These are phyloP conservation scores for Lithocarpus polystachyus DNA, from an alignment of 306 rosid species.

Conservation along the genomic window DNA sequence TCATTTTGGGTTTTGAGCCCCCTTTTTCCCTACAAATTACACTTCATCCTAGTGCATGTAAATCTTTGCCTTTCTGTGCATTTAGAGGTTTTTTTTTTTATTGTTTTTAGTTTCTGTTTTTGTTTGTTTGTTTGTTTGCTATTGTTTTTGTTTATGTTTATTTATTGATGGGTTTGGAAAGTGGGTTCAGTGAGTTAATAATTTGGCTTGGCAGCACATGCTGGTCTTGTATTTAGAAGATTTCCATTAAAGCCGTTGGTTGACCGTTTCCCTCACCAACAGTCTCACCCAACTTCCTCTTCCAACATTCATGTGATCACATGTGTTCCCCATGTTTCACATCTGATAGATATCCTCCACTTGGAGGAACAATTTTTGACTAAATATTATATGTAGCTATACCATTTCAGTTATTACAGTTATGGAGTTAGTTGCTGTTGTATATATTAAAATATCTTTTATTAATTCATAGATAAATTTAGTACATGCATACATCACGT, in stretches of 20 bases:
- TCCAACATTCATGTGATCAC: slow-evolving; percentile 73
- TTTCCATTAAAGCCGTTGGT: slow-evolving; percentile 33
- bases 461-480: background rate
- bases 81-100: background rate
- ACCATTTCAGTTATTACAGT: slow-evolving; percentile 70
- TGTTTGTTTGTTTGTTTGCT: background rate
- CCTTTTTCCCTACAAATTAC: too few species aligned
- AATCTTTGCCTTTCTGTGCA: background rate
- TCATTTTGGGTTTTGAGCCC: too few species aligned
- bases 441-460: slow-evolving; percentile 11
- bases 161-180: slow-evolving; percentile 11
- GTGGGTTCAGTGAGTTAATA: slow-evolving; percentile 30
- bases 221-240: slow-evolving; percentile 22
- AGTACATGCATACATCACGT: background rate
- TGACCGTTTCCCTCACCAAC: slow-evolving; percentile 39
- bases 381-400: slow-evolving; percentile 24
- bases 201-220: slow-evolving; percentile 37
- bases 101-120: background rate
- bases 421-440: slow-evolving; percentile 59
- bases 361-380: slow-evolving; percentile 33
- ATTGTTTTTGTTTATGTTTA: background rate
- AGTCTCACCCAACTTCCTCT: slow-evolving; percentile 31
- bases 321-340: slow-evolving; percentile 67
- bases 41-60: too few species aligned
- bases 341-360: slow-evolving; percentile 36